Evolutionary conservation across 331 rosid genomes (phyloP), one percentile per base, ranked within the genome.

Genomic region (Ulmus americana): DNA sequence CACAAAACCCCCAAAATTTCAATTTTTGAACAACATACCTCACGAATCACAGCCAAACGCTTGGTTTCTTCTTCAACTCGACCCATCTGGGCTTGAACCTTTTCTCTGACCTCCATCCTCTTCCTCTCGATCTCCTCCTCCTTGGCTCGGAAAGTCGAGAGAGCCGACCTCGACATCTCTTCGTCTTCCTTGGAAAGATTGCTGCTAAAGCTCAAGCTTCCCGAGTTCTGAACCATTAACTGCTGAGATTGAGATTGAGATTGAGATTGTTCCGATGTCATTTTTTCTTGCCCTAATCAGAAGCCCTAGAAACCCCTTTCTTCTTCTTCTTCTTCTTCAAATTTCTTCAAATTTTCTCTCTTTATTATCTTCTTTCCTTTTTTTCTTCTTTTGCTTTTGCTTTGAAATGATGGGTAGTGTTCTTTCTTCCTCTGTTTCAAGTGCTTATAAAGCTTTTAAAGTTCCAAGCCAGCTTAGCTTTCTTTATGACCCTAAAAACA

Each of bases 171-270:
- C 8, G 84, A 80, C 70, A 76, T 70, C 81, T 80, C 84, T 55
- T 80, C 84, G 10, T 80, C 84, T 52, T 76, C 98, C 76, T 84
- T 87, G 0, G 97, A 92, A 55, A 92, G 70, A 42, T 86, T 87
- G 79, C 98, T 92, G 79, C 83, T 92, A 84, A 92, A 92, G 86
- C 98, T 92, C 1, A 92, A 77, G 69, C 85, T 88, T 10, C 91
- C 97, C 0, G 95, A 77, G 85, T 70, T 92, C 76, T 86, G 97
- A 18, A 83, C 85, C 55, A 77, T 80, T 78, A 85, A 63, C 70
- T 82, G 96, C 51, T 86, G 35, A 28, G 35, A 28, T 28, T 28
- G 35, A 28, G 35, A 20, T n/a, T n/a, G n/a, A n/a, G n/a, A 20
- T 2, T 80, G 71, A 57, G 69, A 5, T 35, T 77, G 75, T 65